These are phyloP conservation scores for Arabidopsis suecica DNA, from an alignment of 345 rosid genomes.

Conservation along the genomic window DNA sequence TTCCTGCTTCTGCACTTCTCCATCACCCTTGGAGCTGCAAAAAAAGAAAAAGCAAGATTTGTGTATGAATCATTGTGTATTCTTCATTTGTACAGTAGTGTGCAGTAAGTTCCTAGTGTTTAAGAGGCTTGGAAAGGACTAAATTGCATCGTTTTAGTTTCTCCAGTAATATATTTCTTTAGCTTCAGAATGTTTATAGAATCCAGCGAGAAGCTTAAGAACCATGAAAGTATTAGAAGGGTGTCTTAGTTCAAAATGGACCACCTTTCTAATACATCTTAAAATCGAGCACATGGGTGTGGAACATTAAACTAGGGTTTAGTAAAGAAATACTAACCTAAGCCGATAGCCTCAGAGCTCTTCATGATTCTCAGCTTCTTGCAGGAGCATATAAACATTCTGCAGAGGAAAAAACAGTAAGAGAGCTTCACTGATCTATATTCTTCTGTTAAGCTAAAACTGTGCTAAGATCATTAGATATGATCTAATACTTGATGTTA, in stretches of 20 bases:
- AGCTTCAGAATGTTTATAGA: not conserved
- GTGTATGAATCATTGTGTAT: constrained; percentile 14
- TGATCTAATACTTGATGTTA: not conserved
- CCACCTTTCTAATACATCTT: constrained; percentile 17
- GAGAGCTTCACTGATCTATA: constrained; percentile 17
- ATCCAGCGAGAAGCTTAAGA: not conserved
- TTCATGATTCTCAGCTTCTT: constrained; percentile 77
- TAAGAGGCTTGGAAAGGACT: constrained; percentile 31
- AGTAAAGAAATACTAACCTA: constrained; percentile 51
- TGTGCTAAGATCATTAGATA: not conserved
- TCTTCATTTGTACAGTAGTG: constrained; percentile 10
- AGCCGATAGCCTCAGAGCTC: constrained; percentile 72
- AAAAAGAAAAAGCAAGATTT: not conserved
- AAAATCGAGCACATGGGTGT: not conserved
- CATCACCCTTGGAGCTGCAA: constrained; percentile 74
- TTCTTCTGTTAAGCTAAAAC: not conserved
- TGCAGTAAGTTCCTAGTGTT: constrained; percentile 7
- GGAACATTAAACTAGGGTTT: constrained; percentile 15
- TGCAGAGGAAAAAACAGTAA: constrained; percentile 40
- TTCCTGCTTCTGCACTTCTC: constrained; percentile 63
- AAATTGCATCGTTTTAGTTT: constrained; percentile 18
- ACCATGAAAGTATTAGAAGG: not conserved
- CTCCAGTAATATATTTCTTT: not conserved
- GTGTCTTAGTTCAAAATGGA: not conserved
- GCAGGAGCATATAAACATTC: constrained; percentile 73